Base-by-base conservation (phyloP, 805 yeast species). In the Zygotorulaspora chibaensis region DNA sequence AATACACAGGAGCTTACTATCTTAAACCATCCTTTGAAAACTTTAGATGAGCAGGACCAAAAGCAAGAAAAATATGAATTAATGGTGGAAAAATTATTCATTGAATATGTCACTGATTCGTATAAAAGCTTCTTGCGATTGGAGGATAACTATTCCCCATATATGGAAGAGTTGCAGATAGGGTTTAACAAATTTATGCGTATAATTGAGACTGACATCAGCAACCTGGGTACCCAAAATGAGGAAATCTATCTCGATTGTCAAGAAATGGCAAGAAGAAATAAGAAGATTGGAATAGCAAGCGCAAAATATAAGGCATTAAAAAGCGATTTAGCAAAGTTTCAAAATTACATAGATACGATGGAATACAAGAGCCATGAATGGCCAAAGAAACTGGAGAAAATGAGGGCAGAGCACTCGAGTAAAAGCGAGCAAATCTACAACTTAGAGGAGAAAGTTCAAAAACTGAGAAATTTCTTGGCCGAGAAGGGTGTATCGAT, bases 251-350 rank as follows among this genome's bases (percentile, higher is more conserved):
- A 65, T 16, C 54, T 55, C 1, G 67, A 73, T 40, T 72, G 72
- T 42, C 66, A 73, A 23, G 68, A 67, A 18, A 61, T 71, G 33
- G 65, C 66, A 4, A 77, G 78, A 50, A 68, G 74, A 40, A 67
- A 73, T 40, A 72, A 74, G 18, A 66, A 70, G 15, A 67, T 81
- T 29, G 75, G 74, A 39, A 67, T 74, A 17, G 76, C 83, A 18
- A 74, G 75, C 46, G 77, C 76, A 57, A 81, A 83, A 59, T 65
- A 79, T 4, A 72, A 71, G 49, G 85, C 87, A 1, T 68, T 88
- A 45, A 84, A 83, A 52, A 77, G 78, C 50, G 96, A 88, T 62
- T 71, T 84, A 35, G 68, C 70, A 36, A 84, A 84, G 62, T 84
- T 87, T 57, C 75, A 77, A 55, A 83, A 80, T n/a, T 87, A 84